These are phyloP conservation scores for Eucalyptus dawsonii DNA, from an alignment of 345 rosid genomes.

Conservation along the genomic window DNA sequence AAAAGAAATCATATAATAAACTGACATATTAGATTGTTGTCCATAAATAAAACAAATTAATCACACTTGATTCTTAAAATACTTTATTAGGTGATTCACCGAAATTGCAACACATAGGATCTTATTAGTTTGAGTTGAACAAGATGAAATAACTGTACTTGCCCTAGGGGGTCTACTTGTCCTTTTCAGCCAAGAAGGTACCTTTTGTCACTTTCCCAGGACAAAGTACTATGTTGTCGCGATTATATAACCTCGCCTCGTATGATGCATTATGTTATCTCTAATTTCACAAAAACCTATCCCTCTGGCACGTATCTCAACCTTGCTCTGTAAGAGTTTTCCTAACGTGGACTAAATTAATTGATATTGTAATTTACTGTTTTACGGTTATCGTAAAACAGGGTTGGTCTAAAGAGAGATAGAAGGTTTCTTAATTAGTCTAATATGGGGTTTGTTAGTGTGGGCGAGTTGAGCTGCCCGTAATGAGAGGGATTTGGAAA, in stretches of 20 bases:
- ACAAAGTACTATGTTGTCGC: background rate
- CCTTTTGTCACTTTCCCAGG: background rate
- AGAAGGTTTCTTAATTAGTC: too few species aligned
- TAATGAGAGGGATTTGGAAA: too few species aligned
- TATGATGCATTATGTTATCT: background rate
- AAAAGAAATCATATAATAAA: background rate
- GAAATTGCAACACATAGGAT: too few species aligned
- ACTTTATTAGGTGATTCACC: background rate
- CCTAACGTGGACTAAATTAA: too few species aligned
- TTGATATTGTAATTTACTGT: too few species aligned
- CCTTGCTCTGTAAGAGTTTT: too few species aligned
- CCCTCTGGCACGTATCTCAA: background rate
- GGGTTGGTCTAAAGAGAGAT: too few species aligned
- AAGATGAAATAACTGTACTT: background rate
- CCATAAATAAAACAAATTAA: background rate
- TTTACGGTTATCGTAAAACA: too few species aligned
- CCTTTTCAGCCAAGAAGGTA: background rate
- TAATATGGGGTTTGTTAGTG: too few species aligned
- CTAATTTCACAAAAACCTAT: background rate
- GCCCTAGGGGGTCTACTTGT: background rate
- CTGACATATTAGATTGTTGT: background rate
- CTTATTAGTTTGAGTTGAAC: background rate
- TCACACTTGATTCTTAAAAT: background rate
- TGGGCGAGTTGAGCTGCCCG: too few species aligned
- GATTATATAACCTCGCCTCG: background rate